Conservation (phyloP, 345 rosid species). For the Salix purpurea region DNA sequence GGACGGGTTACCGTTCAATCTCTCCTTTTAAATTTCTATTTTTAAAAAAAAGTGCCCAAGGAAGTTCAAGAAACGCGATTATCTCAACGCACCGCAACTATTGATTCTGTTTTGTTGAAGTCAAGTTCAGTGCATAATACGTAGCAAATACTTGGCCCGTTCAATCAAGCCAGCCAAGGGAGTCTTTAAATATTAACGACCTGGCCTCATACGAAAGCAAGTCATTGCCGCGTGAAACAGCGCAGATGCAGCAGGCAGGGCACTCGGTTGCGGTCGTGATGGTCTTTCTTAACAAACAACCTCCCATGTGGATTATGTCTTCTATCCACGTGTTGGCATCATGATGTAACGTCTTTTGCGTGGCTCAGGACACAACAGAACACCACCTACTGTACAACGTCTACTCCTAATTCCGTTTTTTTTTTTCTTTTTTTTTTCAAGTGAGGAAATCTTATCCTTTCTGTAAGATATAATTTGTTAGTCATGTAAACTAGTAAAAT, state of each 20-base stretch:
- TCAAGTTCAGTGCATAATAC: background rate
- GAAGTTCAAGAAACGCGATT: background rate
- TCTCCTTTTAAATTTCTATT: background rate
- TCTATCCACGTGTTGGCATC: constrained; percentile 34
- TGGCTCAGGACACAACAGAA: constrained; percentile 4
- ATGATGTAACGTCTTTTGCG: constrained; percentile 8
- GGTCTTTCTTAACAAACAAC: background rate
- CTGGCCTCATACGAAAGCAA: background rate
- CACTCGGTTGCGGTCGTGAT: background rate
- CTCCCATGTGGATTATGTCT: constrained; percentile 34
- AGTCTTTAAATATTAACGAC: background rate
- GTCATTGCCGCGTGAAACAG: constrained; percentile 28
- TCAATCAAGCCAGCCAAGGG: background rate
- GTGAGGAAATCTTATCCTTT: no score
- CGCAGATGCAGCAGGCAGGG: constrained; percentile 19
- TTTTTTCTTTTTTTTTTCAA: no score
- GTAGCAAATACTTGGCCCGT: background rate
- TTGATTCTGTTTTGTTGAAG: background rate
- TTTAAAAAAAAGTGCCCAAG: background rate
- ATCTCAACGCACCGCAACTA: no score
- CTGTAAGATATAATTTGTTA: no score
- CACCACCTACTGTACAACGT: background rate
- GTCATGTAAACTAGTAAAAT: no score
- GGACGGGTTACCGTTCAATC: background rate
- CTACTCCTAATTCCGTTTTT: background rate